phyloP scores from a whole-genome alignment of 257 asterid species.

The Lavandula angustifolia region DNA sequence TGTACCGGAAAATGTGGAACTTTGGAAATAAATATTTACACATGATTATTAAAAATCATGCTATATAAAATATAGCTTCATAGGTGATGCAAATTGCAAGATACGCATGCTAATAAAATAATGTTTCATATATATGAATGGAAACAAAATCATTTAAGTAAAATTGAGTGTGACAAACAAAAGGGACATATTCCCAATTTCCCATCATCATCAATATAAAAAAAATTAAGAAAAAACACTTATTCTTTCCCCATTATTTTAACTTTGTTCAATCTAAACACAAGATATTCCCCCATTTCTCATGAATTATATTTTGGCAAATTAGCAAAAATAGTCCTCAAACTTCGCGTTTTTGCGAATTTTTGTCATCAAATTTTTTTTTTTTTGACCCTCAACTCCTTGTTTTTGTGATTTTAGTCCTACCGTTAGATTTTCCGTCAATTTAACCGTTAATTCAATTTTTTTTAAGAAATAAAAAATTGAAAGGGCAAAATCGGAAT shows the following conservation, averaged over 20 bases:
- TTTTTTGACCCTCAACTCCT: too few species aligned
- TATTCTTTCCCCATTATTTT: too few species aligned
- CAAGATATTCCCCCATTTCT: constrained; percentile 22
- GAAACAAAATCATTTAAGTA: constrained; percentile 31
- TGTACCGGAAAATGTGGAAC: too few species aligned
- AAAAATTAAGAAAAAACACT: too few species aligned
- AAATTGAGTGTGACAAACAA: constrained; percentile 35
- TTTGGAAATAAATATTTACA: not conserved
- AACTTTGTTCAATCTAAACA: constrained; percentile 17
- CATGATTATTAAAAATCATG: not conserved
- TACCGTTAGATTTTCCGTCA: too few species aligned
- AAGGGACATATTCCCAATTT: constrained; percentile 27
- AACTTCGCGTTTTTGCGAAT: too few species aligned
- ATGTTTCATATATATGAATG: constrained; percentile 16
- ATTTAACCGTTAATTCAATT: too few species aligned
- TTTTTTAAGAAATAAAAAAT: too few species aligned
- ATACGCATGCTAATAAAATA: constrained; percentile 19
- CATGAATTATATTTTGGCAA: not conserved
- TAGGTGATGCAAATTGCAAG: constrained; percentile 10
- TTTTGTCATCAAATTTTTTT: not conserved
- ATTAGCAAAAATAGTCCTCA: too few species aligned
- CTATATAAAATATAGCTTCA: not conserved
- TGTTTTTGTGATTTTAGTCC: too few species aligned
- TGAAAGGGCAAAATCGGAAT: too few species aligned
- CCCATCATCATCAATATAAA: not conserved